Evolutionary conservation across 78 protist genomes (phyloP).

Genomic region (Dictyostelium citrinum): DNA sequence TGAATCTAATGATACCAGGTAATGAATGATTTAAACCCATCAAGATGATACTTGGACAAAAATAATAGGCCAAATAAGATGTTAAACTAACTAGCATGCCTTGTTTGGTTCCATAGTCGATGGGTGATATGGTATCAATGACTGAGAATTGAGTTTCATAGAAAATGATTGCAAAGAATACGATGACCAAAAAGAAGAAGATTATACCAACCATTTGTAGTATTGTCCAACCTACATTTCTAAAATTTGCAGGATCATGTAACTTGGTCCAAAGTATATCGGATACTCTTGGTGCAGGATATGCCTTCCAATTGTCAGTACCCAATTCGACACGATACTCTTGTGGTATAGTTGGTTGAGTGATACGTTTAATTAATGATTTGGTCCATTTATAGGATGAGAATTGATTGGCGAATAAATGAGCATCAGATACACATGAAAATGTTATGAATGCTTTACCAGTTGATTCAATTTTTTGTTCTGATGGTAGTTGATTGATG

Average conservation of each 20-base stretch:
- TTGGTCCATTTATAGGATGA: conserved; percentile 59
- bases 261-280: conserved; percentile 68
- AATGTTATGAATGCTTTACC: conserved; percentile 68
- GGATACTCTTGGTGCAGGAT: conserved; percentile 13
- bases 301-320: conserved; percentile 26
- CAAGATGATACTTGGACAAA: conserved; percentile 19
- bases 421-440: conserved; percentile 73
- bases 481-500: not conserved
- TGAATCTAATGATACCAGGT: not conserved
- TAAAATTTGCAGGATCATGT: conserved; percentile 34
- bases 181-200: not conserved
- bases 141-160: conserved; percentile 33
- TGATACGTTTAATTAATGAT: not conserved
- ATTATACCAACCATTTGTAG: not conserved
- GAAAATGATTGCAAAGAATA: not conserved
- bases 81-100: not conserved
- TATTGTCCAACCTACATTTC: not conserved
- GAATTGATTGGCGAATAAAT: conserved; percentile 43
- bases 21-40: conserved; percentile 27
- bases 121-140: not conserved
- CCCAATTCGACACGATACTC: conserved; percentile 6
- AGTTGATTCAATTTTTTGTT: conserved; percentile 1
- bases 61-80: conserved; percentile 2
- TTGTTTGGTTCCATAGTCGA: not conserved
- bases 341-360: conserved; percentile 18